Evolutionary conservation across 2,329 filamentous ascomycete species (phyloP), one percentile per base, ranked within the genome.

Genomic region (Sporothrix phasma): DNA sequence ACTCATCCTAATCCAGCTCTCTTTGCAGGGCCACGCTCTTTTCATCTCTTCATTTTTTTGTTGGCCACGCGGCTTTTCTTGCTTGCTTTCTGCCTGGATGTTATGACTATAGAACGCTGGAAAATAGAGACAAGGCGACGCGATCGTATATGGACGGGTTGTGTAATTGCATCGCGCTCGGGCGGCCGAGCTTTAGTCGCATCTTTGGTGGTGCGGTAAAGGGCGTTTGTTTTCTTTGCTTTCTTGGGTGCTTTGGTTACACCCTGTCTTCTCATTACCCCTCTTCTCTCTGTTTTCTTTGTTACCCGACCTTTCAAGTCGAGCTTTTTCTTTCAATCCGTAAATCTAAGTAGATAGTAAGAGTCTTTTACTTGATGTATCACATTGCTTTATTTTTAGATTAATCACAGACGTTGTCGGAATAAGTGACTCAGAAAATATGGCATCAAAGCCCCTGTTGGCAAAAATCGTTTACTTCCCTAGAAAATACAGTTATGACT

Each of bases 71-170:
- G 47, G 22, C 3, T n/a, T 10, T 43, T 24, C 5, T 26, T 39
- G 11, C 15, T 59, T 59, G 47, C 41, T 39, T 37, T 58, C 15
- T 8, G n/a, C 37, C 19, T 29, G 47, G n/a, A 59, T 47, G 47
- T 65, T 49, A 65, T 61, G 63, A 61, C 59, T 46, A 62, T 62
- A 65, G 64, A 65, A 24, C 45, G n/a, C 29, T n/a, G n/a, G 53
- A 39, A 22, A 15, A 34, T 31, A 61, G 31, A 51, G 43, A 37
- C 59, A 39, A 59, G 17, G 29, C 31, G 45, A 51, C 59, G 31
- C 59, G 59, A 61, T 51, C 29, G 39, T 51, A 61, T 19, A 59
- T 31, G 31, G 41, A 13, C 22, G 59, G 41, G n/a, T n/a, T n/a
- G n/a, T 61, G 39, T 49, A 49, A 39, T 61, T 61, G 31, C 19